Conservation (phyloP, 2,329 filamentous ascomycete species). For the Metarhizium guizhouense region DNA sequence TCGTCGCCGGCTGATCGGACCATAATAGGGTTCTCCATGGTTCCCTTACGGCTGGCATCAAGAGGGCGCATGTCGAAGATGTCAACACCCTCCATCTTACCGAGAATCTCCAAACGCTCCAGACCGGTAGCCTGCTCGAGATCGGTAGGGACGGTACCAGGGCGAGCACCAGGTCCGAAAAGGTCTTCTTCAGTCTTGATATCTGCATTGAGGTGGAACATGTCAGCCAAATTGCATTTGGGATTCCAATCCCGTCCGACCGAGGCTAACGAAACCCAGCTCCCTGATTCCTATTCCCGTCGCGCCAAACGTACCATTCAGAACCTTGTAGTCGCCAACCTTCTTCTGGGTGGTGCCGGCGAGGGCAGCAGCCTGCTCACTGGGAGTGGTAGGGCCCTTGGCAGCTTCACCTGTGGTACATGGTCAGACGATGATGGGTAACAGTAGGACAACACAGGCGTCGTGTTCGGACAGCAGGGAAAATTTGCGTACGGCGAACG, state of each 20-base stretch:
- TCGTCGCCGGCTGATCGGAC: slow-evolving; percentile 91
- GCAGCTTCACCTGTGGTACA: slow-evolving; percentile 25
- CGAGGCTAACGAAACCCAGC: slow-evolving; percentile 12
- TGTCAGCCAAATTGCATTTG: slow-evolving; percentile 9
- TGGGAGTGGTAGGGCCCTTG: slow-evolving; percentile 24
- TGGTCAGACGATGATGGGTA: slow-evolving; percentile 2
- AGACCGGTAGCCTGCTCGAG: slow-evolving; percentile 94
- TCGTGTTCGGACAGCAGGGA: slow-evolving; percentile 16
- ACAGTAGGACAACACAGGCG: slow-evolving; percentile 4
- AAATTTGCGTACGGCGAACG: slow-evolving; percentile 43
- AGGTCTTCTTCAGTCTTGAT: slow-evolving; percentile 78
- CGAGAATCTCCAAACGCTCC: slow-evolving; percentile 95
- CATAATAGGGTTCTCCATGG: slow-evolving; percentile 78
- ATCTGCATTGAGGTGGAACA: slow-evolving; percentile 45
- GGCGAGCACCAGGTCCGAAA: slow-evolving; percentile 67
- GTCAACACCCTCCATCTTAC: slow-evolving; percentile 98
- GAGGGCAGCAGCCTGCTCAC: slow-evolving; percentile 26
- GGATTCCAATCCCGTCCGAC: slow-evolving; percentile 1
- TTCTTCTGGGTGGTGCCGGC: slow-evolving; percentile 33
- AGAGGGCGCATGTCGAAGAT: slow-evolving; percentile 98
- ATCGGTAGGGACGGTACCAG: slow-evolving; percentile 85
- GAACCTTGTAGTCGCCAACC: slow-evolving; percentile 35
- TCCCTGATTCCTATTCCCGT: slow-evolving; percentile 3
- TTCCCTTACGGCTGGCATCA: slow-evolving; percentile 86
- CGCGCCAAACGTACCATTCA: slow-evolving; percentile 34